These are phyloP conservation scores for Hanseniaspora lachancei DNA, from an alignment of 805 yeast species.

Conservation along the genomic window DNA sequence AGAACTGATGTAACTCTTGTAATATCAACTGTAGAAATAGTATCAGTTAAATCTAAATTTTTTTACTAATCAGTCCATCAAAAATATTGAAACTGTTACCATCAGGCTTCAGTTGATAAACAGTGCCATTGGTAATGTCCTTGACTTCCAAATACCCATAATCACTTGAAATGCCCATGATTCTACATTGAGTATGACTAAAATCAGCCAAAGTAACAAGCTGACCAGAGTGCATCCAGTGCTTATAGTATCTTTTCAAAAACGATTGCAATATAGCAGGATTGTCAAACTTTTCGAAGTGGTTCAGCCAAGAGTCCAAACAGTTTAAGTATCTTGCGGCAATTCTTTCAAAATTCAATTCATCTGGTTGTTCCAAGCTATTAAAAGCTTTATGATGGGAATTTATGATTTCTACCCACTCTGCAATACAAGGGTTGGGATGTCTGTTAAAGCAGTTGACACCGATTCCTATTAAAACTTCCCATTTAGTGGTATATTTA, in stretches of 20 bases:
- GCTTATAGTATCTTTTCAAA: slow-evolving; percentile 54
- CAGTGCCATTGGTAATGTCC: slow-evolving; percentile 39
- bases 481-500: slow-evolving; percentile 9
- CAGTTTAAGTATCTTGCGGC: slow-evolving; percentile 51
- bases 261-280: slow-evolving; percentile 56
- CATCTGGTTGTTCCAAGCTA: slow-evolving; percentile 29
- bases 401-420: slow-evolving; percentile 53
- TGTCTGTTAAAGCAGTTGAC: slow-evolving; percentile 71
- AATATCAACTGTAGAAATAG: not conserved
- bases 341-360: slow-evolving; percentile 31
- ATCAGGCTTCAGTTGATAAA: slow-evolving; percentile 77
- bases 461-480: slow-evolving; percentile 71
- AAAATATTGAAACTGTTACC: slow-evolving; percentile 96
- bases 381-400: slow-evolving; percentile 30
- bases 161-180: slow-evolving; percentile 71
- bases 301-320: slow-evolving; percentile 48
- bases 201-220: slow-evolving; percentile 52
- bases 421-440: slow-evolving; percentile 81
- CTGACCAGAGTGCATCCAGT: slow-evolving; percentile 79
- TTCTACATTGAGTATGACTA: slow-evolving; percentile 42
- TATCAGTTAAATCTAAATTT: slow-evolving; percentile 21
- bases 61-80: slow-evolving; percentile 67
- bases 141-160: slow-evolving; percentile 73
- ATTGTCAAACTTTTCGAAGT: slow-evolving; percentile 31
- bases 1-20: not conserved